phyloP scores from a whole-genome alignment of 306 rosid species.

The Casuarina equisetifolia region DNA sequence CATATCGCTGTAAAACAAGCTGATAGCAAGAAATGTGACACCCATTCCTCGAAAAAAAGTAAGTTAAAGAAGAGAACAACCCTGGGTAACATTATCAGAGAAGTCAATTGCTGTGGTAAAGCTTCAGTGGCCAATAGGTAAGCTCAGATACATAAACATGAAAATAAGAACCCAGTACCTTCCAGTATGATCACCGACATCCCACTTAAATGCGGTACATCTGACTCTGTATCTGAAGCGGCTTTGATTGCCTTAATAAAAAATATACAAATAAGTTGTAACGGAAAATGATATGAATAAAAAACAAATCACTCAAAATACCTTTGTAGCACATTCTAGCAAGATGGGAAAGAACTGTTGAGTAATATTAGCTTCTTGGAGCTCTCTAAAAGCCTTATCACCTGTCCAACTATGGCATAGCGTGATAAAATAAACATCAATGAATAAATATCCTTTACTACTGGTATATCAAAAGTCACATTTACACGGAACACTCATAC shows the following conservation, averaged over 20 bases:
- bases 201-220: constrained; percentile 69
- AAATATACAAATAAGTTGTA: constrained; percentile 26
- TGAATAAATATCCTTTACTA: neutral
- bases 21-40: constrained; percentile 81
- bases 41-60: constrained; percentile 93
- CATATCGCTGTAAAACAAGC: constrained; percentile 74
- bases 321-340: constrained; percentile 91
- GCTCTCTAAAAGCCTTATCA: constrained; percentile 79
- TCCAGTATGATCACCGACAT: constrained; percentile 72
- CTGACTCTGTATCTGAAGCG: constrained; percentile 70
- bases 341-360: constrained; percentile 76
- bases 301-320: constrained; percentile 24
- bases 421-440: neutral
- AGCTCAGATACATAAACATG: constrained; percentile 12
- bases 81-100: constrained; percentile 54
- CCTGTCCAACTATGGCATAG: constrained; percentile 80
- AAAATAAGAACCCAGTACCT: constrained; percentile 51
- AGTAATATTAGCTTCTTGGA: constrained; percentile 84
- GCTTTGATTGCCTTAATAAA: constrained; percentile 74
- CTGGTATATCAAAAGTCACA: neutral
- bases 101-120: constrained; percentile 22
- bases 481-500: neutral
- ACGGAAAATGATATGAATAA: constrained; percentile 26
- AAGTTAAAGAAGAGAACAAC: constrained; percentile 76
- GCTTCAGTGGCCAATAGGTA: constrained; percentile 22